Percentiles rank a stretch among this genome's conserved stretches.
Conservation (phyloP, 1,284 basidiomycete species). For the Leccinum pachyderme region DNA sequence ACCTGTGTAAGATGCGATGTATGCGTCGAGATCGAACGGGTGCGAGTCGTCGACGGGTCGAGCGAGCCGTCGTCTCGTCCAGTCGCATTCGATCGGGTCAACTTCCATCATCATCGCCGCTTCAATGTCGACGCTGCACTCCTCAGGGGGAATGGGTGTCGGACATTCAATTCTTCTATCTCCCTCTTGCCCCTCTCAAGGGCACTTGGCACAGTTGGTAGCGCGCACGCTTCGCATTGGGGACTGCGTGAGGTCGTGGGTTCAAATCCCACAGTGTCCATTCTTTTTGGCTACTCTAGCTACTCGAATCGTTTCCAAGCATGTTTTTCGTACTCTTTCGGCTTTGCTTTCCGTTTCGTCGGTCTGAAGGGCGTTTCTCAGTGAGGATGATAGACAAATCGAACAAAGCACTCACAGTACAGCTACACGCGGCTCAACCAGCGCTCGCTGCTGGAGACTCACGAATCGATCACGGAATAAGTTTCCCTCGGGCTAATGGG, state of each 20-base stretch:
- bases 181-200: neutral
- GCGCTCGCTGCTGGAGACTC: conserved; percentile 75
- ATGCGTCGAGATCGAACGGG: conserved; percentile 75
- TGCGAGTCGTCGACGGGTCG: conserved; percentile 65
- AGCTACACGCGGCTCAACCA: conserved; percentile 72
- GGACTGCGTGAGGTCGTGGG: conserved; percentile 39
- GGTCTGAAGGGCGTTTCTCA: conserved; percentile 27
- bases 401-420: conserved; percentile 58
- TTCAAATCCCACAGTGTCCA: conserved; percentile 40
- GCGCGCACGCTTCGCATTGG: conserved; percentile 39
- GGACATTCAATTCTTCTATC: neutral
- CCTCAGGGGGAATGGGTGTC: neutral
- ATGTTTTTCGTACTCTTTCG: conserved; percentile 85
- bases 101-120: conserved; percentile 28
- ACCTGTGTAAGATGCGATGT: conserved; percentile 43
- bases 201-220: conserved; percentile 41
- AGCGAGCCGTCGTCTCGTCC: conserved; percentile 21
- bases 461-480: conserved; percentile 88
- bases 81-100: conserved; percentile 29
- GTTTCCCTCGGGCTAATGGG: conserved; percentile 82
- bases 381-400: neutral
- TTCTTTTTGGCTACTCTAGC: conserved; percentile 7
- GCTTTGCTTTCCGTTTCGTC: conserved; percentile 55
- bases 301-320: conserved; percentile 81
- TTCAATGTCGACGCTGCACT: too few relatives aligned